Evolutionary conservation across 2,329 filamentous ascomycete genomes (phyloP), one percentile per base, ranked within the genome.

Genomic region (Sclerotinia spermophila): DNA sequence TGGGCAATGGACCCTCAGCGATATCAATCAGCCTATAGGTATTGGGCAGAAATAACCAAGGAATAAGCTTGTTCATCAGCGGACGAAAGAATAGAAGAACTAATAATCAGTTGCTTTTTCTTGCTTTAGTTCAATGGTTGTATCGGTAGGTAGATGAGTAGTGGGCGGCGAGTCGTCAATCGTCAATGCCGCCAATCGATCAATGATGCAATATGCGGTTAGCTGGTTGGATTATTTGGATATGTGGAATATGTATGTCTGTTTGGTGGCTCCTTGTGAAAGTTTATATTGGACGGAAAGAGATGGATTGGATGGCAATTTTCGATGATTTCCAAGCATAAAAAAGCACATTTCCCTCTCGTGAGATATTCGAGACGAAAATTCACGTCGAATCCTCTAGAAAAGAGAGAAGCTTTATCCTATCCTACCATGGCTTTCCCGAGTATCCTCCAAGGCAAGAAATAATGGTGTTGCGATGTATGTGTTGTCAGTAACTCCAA

Each of bases 1-100:
- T 44, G 27, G 40, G 33, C 21, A 44, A 67, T 67, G 51, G 35
- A 40, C 64, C 58, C 59, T 51, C 33, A 38, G 53, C 59, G 53
- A 44, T 38, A 35, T 59, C 33, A 61, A 68, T 61, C 66, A 61
- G 55, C 55, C 66, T 68, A 33, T 61, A 61, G 56, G 55, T 74
- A 73, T 77, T 73, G 76, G 75, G 76, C 75, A 78, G 75, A 73
- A 76, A 77, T 75, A 70, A 70, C 71, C 74, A 62, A 70, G 71
- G 72, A 53, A 51, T 30, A 59, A 66, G 62, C 69, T 73, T 72
- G 68, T 72, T 69, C 11, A 38, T 38, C 53, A 45, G 51, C 51
- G 55, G 30, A 51, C 30, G 33, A 64, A 19, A 3, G 35, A 44
- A 35, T 3, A 27, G 30, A 35, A 64, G 42, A 35, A 38, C 15